These are phyloP conservation scores for Nigrospora osmanthi DNA, from an alignment of 2,329 filamentous ascomycete genomes.

Conservation along the genomic window DNA sequence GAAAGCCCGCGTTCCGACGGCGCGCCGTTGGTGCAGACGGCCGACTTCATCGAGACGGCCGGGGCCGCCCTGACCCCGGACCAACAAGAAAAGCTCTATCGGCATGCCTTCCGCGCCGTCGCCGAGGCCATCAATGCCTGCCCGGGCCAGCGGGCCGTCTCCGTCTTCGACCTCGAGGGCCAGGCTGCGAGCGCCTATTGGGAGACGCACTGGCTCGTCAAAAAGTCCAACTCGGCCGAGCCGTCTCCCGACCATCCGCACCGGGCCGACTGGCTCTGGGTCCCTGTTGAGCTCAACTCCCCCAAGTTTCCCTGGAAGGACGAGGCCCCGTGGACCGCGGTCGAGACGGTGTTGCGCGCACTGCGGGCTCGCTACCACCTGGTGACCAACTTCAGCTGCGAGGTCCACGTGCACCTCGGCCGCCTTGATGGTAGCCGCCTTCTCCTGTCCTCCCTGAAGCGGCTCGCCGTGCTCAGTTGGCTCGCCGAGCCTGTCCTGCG, in stretches of 20 bases:
- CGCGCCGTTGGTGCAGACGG: background rate
- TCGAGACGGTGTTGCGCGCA: slow-evolving; percentile 15
- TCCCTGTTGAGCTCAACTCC: slow-evolving; percentile 28
- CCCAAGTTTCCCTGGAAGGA: slow-evolving; percentile 22
- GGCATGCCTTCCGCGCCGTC: slow-evolving; percentile 57
- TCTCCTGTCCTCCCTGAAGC: slow-evolving; percentile 22
- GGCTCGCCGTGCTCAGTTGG: slow-evolving; percentile 26
- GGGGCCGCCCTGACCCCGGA: slow-evolving; percentile 26
- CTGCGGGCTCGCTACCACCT: slow-evolving; percentile 15
- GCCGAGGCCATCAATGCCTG: slow-evolving; percentile 12
- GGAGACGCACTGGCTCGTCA: slow-evolving; percentile 29
- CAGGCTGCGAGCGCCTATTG: slow-evolving; percentile 22
- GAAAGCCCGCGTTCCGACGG: background rate
- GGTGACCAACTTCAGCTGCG: slow-evolving; percentile 28
- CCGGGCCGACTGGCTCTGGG: slow-evolving; percentile 19
- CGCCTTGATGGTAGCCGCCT: slow-evolving; percentile 22
- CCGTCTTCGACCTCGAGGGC: slow-evolving; percentile 15
- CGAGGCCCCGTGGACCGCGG: slow-evolving; percentile 5
- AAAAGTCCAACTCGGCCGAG: slow-evolving; percentile 30
- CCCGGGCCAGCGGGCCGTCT: slow-evolving; percentile 16
- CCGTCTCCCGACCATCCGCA: slow-evolving; percentile 15
- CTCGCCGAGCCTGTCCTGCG: slow-evolving; percentile 26
- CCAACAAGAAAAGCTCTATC: slow-evolving; percentile 64
- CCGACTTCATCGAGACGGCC: background rate
- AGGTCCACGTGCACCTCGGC: slow-evolving; percentile 30